Evolutionary conservation across 768 basidiomycete genomes (phyloP), one percentile per base, ranked within the genome.

Genomic region (Kwoniella dendrophila): DNA sequence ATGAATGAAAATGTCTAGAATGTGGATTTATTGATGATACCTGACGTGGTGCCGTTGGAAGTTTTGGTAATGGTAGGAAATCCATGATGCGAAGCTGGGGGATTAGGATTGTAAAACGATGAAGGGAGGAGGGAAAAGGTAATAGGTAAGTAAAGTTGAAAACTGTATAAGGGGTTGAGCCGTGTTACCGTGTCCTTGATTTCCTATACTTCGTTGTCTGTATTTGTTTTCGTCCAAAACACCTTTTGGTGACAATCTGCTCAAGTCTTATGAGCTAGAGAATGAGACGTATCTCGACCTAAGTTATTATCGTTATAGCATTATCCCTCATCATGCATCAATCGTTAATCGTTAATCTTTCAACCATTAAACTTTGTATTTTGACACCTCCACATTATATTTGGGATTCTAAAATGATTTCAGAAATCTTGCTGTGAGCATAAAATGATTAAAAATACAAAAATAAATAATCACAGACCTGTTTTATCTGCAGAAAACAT

Each of bases 1-100:
- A 79, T 1, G 72, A 71, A 62, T 79, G 78, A 45, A 76, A 79
- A 49, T 74, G 75, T 2, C 76, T 68, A 18, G 74, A 77, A 54
- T 79, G 78, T 10, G 75, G 72, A 52, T 68, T 77, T 20, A 64
- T 59, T 22, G 69, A 56, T 22, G 78, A 72, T 29, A 59, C 47
- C 36, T 66, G 59, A 26, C 72, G 70, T 18, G 72, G 76, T 2
- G 74, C 61, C 16, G 68, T 38, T 1, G 78, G 73, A 4, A 79
- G 72, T 36, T 67, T 50, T 47, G 63, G 72, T 26, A 75, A 61
- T 7, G 74, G 73, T 0, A 76, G 61, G 63, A 69, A 79, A 59
- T 79, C 76, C 78, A 79, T 79, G 34, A 5, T 52, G 58, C 20
- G 47, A 18, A 33, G 26, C 16, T 1, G 4, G 49, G 18, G 32